Base-by-base conservation (phyloP, 2,329 filamentous ascomycete genomes). In the Microdochium nivale region DNA sequence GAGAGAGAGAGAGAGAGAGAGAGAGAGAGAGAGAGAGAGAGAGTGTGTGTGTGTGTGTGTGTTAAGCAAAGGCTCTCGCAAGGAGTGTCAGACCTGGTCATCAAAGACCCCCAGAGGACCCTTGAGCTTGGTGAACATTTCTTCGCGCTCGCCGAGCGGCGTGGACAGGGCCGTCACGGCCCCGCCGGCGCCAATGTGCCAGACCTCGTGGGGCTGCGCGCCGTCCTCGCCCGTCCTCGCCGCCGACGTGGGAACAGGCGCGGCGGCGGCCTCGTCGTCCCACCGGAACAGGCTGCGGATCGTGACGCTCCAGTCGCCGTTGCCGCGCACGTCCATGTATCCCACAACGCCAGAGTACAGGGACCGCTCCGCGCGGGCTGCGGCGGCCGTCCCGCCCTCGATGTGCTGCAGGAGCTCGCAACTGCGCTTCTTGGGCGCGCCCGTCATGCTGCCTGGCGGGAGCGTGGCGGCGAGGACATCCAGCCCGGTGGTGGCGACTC, bases 401-500 rank as follows among this genome's bases (percentile, higher is more conserved):
- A 96, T 77, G 3, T 75, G 70, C 53, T 78, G 76, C 21, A 97
- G 73, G 47, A 96, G 79, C 72, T 95, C 86, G 66, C 92, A 96
- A 56, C 87, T 92, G 48, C 92, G 80, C 69, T 92, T 91, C 74
- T 97, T 97, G 0, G 92, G 94, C 1, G 92, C 92, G 7, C 94
- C 94, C 2, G 92, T 97, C 94, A 97, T 97, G 61, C 87, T 92
- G 0, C 94, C 92, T 0, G 94, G 90, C 0, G 94, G 92, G 1
- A 97, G 76, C 48, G 84, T 87, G 7, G 83, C 78, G 0, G 86
- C 81, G 0, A 97, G 79, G 3, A 92, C 86, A 53, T 92, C 86
- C 33, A 94, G 73, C 1, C 87, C 88, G 0, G 82, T 81, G 53
- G n/a, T n/a, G n/a, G n/a, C n/a, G n/a, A n/a, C n/a, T n/a, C n/a